Percentiles rank a stretch among this genome's conserved stretches.
Evolutionary conservation across 208 protist species (phyloP).

Genomic region (Willaertia magna): DNA sequence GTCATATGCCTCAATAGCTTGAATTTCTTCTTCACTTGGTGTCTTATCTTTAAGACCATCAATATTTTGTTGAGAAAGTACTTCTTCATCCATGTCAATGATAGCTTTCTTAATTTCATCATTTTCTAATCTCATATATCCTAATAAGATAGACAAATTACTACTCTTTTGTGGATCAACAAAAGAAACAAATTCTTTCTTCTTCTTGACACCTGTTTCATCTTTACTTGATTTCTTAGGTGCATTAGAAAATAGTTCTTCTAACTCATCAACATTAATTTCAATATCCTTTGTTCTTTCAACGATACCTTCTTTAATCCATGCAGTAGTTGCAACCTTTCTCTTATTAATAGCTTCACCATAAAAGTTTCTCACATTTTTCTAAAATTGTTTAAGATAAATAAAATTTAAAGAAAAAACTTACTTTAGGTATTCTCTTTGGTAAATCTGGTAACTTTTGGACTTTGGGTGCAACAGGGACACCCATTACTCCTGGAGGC

Average conservation of each 20-base stretch:
- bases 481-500: background rate
- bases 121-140: background rate
- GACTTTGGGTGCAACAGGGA: background rate
- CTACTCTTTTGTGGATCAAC: slow-evolving; percentile 5
- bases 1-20: background rate
- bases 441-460: background rate
- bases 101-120: background rate
- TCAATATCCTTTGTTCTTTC: background rate
- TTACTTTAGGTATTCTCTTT: background rate
- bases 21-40: slow-evolving; percentile 4
- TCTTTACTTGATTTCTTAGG: background rate
- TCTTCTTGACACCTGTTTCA: background rate
- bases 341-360: background rate
- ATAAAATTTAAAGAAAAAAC: background rate
- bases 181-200: background rate
- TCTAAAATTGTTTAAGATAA: too few species aligned
- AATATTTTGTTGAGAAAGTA: slow-evolving; percentile 4
- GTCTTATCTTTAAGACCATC: background rate
- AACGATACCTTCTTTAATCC: background rate
- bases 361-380: background rate
- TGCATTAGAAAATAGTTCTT: background rate
- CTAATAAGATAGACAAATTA: background rate
- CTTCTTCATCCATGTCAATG: background rate
- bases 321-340: background rate
- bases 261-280: background rate